Evolutionary conservation across 2,329 filamentous ascomycete species (phyloP), one percentile per base, ranked within the genome.

Genomic region (Zasmidium angulare): DNA sequence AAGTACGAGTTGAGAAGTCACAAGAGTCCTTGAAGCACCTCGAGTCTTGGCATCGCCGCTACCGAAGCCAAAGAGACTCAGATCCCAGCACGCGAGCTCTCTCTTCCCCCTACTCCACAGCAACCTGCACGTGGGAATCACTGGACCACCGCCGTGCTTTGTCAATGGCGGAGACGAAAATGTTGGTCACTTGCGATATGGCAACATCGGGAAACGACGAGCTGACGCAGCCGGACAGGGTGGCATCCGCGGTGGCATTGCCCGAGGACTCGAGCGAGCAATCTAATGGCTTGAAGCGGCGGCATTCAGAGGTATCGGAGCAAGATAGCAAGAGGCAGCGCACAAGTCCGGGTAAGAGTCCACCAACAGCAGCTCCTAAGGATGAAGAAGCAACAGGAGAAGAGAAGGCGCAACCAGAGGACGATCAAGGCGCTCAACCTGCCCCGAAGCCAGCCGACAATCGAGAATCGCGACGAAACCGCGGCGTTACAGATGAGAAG

Each of bases 401-500:
- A 48, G n/a, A 57, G 21, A 2, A 19, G 26, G 22, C 53, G 50
- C 48, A 26, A 53, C 55, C 22, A 54, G 53, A 53, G 52, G 46
- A 46, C 61, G 58, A 56, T 43, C 52, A 46, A 51, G 19, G 21
- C 22, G 22, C 49, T 36, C 47, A 56, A 47, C 43, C 58, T 47
- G 23, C 56, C 20, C 56, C 54, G 17, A 58, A 58, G 55, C 63
- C 49, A 48, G 48, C 59, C 22, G 48, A 49, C n/a, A 43, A 12
- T 17, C 56, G 56, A 49, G 62, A 62, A 26, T 31, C 59, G 58
- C 63, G 66, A 10, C 62, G 65, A 43, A 71, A 64, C 61, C 64
- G 60, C 29, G 62, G 46, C 46, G 61, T 66, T 6, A 52, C 64
- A 58, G 89, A 96, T 69, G 93, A 98, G 72, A 91, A 88, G 74